Percentiles rank a stretch among this genome's conserved stretches.
These are phyloP conservation scores for apple (Malus domestica) DNA, from an alignment of 306 rosid species.

Conservation along the genomic window DNA sequence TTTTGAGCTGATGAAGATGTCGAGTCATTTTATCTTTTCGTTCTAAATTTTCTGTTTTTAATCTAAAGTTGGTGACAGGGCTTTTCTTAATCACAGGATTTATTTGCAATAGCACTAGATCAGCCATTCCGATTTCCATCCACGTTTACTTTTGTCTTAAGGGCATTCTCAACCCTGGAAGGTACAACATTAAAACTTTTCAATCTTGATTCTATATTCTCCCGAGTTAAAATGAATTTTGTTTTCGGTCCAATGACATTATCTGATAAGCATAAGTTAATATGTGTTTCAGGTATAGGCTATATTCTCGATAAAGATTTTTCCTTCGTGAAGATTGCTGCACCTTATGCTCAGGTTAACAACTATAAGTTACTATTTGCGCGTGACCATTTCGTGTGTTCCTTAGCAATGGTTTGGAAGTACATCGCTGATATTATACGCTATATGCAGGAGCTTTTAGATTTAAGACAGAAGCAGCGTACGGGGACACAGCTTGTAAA, in stretches of 20 bases:
- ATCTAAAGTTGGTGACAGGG: background rate
- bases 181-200: constrained; percentile 23
- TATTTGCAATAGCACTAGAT: constrained; percentile 83
- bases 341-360: constrained; percentile 92
- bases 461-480: constrained; percentile 56
- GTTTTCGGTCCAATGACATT: background rate
- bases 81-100: constrained; percentile 47
- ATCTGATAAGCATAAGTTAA: background rate
- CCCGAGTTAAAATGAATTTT: background rate
- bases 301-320: constrained; percentile 70
- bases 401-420: background rate
- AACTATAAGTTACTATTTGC: background rate
- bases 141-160: constrained; percentile 74
- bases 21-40: background rate
- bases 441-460: constrained; percentile 72
- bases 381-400: background rate
- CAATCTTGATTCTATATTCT: background rate
- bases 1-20: background rate
- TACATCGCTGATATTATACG: constrained; percentile 6
- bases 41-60: background rate
- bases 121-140: constrained; percentile 91
- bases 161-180: constrained; percentile 92
- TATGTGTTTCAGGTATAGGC: constrained; percentile 56
- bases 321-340: constrained; percentile 87
- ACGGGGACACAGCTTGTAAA: constrained; percentile 59